These are phyloP conservation scores for Trichoderma cornu-damae DNA, from an alignment of 2,329 filamentous ascomycete species.

Conservation along the genomic window DNA sequence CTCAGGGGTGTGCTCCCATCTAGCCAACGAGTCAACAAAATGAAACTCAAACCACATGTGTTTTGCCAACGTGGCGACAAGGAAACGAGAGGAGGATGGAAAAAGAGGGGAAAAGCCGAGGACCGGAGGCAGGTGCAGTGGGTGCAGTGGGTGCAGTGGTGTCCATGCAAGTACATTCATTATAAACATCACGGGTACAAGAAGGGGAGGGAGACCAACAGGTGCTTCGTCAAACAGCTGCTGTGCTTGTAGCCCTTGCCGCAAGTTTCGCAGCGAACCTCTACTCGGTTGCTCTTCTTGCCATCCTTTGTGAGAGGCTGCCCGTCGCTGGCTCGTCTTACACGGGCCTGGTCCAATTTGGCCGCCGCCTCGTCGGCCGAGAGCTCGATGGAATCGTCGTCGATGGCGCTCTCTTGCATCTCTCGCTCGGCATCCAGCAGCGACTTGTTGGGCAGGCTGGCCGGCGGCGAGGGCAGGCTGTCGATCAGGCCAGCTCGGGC, in stretches of 20 bases:
- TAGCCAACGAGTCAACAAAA: constrained; percentile 42
- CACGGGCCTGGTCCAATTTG: constrained; percentile 46
- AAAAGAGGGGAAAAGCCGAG: background rate
- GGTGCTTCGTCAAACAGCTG: constrained; percentile 99
- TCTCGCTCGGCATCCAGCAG: constrained; percentile 46
- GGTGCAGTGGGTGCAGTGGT: constrained; percentile 17
- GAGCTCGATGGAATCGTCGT: constrained; percentile 59
- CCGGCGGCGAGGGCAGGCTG: constrained; percentile 59
- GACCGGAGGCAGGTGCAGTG: constrained; percentile 1
- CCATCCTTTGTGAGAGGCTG: constrained; percentile 76
- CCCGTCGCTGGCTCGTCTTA: constrained; percentile 74
- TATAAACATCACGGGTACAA: constrained; percentile 4
- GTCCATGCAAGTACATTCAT: constrained; percentile 19
- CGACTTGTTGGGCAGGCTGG: constrained; percentile 59
- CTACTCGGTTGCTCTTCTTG: constrained; percentile 75
- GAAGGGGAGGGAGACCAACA: constrained; percentile 75
- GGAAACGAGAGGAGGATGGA: background rate
- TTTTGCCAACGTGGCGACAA: background rate
- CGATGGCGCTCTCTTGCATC: constrained; percentile 57
- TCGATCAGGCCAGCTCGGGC: constrained; percentile 49
- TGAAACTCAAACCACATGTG: constrained; percentile 18
- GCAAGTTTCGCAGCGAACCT: constrained; percentile 95
- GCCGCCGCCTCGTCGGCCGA: constrained; percentile 51
- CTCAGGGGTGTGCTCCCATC: constrained; percentile 98
- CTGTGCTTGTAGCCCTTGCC: constrained; percentile 99